These are phyloP conservation scores for Amanita thiersii DNA, from an alignment of 768 basidiomycete species.

Conservation along the genomic window DNA sequence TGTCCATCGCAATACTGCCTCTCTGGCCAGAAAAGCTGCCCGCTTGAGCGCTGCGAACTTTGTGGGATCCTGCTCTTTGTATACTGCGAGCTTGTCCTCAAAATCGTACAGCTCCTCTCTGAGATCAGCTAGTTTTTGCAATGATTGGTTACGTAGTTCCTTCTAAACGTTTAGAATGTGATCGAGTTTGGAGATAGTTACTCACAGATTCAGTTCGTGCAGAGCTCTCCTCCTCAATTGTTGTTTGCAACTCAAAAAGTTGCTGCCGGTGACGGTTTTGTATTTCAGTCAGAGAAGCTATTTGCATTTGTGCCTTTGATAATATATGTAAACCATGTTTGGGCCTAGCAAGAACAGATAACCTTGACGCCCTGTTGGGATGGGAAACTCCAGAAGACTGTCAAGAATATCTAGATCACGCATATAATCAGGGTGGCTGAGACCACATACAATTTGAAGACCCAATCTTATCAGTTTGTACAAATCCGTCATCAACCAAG, in stretches of 20 bases:
- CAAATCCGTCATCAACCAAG: slow-evolving; percentile 79
- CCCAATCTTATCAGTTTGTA: slow-evolving; percentile 88
- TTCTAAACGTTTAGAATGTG: slow-evolving; percentile 19
- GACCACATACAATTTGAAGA: slow-evolving; percentile 76
- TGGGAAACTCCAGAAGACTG: slow-evolving; percentile 96
- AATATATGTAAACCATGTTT: not conserved
- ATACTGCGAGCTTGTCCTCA: slow-evolving; percentile 63
- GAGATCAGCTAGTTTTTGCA: slow-evolving; percentile 40
- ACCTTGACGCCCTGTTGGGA: slow-evolving; percentile 81
- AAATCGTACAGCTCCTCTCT: slow-evolving; percentile 43
- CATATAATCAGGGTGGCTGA: slow-evolving; percentile 17
- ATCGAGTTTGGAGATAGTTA: slow-evolving; percentile 4
- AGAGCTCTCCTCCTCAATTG: slow-evolving; percentile 42
- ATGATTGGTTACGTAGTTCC: slow-evolving; percentile 46
- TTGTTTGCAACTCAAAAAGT: slow-evolving; percentile 36
- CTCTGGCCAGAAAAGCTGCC: slow-evolving; percentile 68
- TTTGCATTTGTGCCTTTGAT: slow-evolving; percentile 49
- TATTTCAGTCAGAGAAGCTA: slow-evolving; percentile 41
- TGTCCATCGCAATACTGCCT: slow-evolving; percentile 83
- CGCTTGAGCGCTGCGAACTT: slow-evolving; percentile 72
- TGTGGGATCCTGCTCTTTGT: slow-evolving; percentile 79
- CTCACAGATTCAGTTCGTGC: slow-evolving; percentile 53
- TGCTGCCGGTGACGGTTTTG: slow-evolving; percentile 35
- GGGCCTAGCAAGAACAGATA: slow-evolving; percentile 6
- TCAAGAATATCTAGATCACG: slow-evolving; percentile 8